phyloP scores from a whole-genome alignment of 768 basidiomycete genomes.

The Hypholoma fasciculare region DNA sequence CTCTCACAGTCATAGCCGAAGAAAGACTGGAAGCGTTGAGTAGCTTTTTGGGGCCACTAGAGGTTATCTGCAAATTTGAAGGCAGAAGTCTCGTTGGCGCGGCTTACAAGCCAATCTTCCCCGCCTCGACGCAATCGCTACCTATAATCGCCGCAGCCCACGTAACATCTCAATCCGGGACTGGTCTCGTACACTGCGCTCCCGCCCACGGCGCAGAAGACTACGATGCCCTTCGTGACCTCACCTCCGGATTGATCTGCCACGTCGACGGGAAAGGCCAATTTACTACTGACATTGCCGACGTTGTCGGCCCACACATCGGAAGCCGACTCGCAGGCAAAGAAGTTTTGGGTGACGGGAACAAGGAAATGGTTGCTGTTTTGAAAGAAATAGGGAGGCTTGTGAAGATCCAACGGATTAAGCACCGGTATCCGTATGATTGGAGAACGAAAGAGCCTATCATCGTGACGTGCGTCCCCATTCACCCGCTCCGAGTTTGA shows the following conservation, averaged over 20 bases:
- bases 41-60: slow-evolving; percentile 36
- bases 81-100: slow-evolving; percentile 61
- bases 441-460: slow-evolving; percentile 95
- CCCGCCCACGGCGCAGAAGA: slow-evolving; percentile 96
- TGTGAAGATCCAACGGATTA: slow-evolving; percentile 66
- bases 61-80: slow-evolving; percentile 34
- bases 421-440: slow-evolving; percentile 93
- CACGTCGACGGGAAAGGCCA: slow-evolving; percentile 81
- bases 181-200: slow-evolving; percentile 93
- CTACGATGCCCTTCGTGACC: slow-evolving; percentile 70
- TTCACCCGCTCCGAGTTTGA: background rate
- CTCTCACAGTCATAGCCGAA: slow-evolving; percentile 48
- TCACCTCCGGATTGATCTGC: slow-evolving; percentile 57
- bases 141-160: slow-evolving; percentile 67
- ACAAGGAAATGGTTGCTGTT: slow-evolving; percentile 62
- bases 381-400: slow-evolving; percentile 58
- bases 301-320: slow-evolving; percentile 53
- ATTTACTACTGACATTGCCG: slow-evolving; percentile 60
- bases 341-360: slow-evolving; percentile 74
- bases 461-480: slow-evolving; percentile 73
- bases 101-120: slow-evolving; percentile 64
- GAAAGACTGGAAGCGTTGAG: slow-evolving; percentile 45
- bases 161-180: slow-evolving; percentile 87
- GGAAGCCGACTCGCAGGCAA: slow-evolving; percentile 57
- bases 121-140: slow-evolving; percentile 30